phyloP scores from a whole-genome alignment of 108 stramenopile species.

The Cyclotella choctawhatcheeana region DNA sequence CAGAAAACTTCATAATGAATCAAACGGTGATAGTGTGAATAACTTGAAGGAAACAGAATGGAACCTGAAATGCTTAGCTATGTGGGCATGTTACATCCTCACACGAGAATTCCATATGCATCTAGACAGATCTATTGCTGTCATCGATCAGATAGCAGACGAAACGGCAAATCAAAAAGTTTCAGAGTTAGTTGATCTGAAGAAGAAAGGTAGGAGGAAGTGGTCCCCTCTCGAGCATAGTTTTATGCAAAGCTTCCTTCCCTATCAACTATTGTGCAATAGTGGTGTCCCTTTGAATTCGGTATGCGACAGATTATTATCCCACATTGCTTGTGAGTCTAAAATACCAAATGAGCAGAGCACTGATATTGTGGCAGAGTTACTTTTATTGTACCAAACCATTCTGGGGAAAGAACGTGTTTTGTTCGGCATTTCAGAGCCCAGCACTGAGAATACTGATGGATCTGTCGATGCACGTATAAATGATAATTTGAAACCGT shows the following conservation, averaged over 20 bases:
- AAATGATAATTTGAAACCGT: slow-evolving; percentile 18
- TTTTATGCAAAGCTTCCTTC: slow-evolving; percentile 38
- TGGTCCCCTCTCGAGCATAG: slow-evolving; percentile 22
- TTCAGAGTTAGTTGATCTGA: slow-evolving; percentile 32
- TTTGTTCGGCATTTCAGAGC: not conserved
- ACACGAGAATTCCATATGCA: slow-evolving; percentile 45
- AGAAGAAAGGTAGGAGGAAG: slow-evolving; percentile 46
- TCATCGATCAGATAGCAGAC: not conserved
- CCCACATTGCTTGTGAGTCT: not conserved
- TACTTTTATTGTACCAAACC: not conserved
- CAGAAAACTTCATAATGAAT: not conserved
- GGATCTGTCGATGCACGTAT: not conserved
- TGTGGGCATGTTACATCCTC: slow-evolving; percentile 40
- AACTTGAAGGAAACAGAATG: slow-evolving; percentile 18
- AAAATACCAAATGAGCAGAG: not conserved
- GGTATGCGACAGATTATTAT: slow-evolving; percentile 61
- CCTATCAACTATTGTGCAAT: slow-evolving; percentile 25
- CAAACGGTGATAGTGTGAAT: not conserved
- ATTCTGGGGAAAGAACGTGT: not conserved
- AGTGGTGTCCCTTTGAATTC: slow-evolving; percentile 65
- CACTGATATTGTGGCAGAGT: not conserved
- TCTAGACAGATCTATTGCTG: slow-evolving; percentile 41
- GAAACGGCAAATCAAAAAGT: not conserved
- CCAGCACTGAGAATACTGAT: not conserved
- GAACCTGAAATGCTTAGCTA: slow-evolving; percentile 25